Conservation (phyloP, 768 basidiomycete species). For the Cystofilobasidium capitatum region DNA sequence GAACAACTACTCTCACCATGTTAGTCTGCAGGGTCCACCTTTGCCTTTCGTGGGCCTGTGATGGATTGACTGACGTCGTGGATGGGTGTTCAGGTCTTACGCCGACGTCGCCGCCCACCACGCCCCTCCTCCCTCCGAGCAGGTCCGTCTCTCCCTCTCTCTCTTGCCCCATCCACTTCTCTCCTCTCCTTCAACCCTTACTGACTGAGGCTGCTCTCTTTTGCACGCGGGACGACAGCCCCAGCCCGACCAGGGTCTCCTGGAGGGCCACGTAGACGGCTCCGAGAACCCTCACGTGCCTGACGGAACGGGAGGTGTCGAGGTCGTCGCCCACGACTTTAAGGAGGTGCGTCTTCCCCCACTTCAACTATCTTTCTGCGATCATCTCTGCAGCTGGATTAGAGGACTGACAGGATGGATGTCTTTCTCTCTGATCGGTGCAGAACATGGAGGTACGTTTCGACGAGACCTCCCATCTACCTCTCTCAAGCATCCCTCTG, state of each 20-base stretch:
- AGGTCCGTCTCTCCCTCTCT: neutral
- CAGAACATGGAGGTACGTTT: neutral
- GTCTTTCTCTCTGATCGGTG: neutral
- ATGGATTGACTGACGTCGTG: too few species aligned
- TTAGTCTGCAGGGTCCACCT: too few species aligned
- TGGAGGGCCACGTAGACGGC: conserved; percentile 17
- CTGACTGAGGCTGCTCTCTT: neutral
- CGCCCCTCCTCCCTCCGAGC: conserved; percentile 25
- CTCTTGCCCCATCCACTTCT: neutral
- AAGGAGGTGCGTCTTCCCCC: conserved; percentile 22
- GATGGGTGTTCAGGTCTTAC: conserved; percentile 11
- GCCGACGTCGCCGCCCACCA: conserved; percentile 16
- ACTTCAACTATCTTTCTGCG: neutral
- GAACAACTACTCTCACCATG: too few species aligned
- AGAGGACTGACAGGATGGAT: neutral
- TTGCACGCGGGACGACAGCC: conserved; percentile 2
- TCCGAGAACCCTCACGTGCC: conserved; percentile 7
- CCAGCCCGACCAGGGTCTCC: conserved; percentile 25
- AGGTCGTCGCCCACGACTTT: conserved; percentile 22
- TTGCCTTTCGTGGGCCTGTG: too few species aligned
- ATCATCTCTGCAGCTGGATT: neutral
- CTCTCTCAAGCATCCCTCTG: neutral
- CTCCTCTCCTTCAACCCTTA: neutral
- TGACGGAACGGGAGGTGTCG: conserved; percentile 7
- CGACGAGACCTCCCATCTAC: neutral